Percentiles rank a stretch among this genome's conserved stretches.
Conservation (phyloP, 1,284 basidiomycete genomes). For the Austroboletus olivaceoglutinosus region DNA sequence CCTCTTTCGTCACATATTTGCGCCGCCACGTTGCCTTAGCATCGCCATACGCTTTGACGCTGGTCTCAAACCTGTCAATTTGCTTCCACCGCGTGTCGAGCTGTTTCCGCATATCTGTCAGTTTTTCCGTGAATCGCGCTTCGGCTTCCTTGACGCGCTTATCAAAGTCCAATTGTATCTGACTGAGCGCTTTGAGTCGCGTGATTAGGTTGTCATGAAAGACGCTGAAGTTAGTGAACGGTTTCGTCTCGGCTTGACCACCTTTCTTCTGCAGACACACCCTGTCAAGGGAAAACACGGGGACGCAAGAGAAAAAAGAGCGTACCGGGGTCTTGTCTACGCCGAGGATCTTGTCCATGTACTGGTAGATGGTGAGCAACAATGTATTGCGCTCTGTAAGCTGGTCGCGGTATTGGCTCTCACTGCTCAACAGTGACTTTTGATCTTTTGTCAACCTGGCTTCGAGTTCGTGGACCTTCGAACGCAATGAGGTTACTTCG, state of each 20-base stretch:
- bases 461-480: conserved; percentile 75
- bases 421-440: conserved; percentile 64
- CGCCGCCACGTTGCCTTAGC: conserved; percentile 85
- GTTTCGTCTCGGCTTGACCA: conserved; percentile 77
- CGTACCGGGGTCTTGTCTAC: conserved; percentile 81
- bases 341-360: conserved; percentile 91
- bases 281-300: not conserved
- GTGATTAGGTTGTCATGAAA: conserved; percentile 96
- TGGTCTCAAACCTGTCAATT: conserved; percentile 89
- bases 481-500: conserved; percentile 57
- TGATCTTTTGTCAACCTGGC: conserved; percentile 82
- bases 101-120: conserved; percentile 81
- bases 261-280: conserved; percentile 58
- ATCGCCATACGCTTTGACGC: conserved; percentile 82
- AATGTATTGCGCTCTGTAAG: conserved; percentile 91
- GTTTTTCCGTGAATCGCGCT: conserved; percentile 64
- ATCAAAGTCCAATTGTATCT: conserved; percentile 86
- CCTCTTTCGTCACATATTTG: conserved; percentile 80
- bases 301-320: conserved; percentile 15
- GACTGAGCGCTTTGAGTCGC: conserved; percentile 78
- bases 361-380: conserved; percentile 89
- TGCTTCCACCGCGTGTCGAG: conserved; percentile 89
- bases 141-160: conserved; percentile 84
- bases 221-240: conserved; percentile 88
- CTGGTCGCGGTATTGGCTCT: conserved; percentile 85